Conservation (phyloP, 371 early-diverging fungal genomes). For the Smittium culicis region DNA sequence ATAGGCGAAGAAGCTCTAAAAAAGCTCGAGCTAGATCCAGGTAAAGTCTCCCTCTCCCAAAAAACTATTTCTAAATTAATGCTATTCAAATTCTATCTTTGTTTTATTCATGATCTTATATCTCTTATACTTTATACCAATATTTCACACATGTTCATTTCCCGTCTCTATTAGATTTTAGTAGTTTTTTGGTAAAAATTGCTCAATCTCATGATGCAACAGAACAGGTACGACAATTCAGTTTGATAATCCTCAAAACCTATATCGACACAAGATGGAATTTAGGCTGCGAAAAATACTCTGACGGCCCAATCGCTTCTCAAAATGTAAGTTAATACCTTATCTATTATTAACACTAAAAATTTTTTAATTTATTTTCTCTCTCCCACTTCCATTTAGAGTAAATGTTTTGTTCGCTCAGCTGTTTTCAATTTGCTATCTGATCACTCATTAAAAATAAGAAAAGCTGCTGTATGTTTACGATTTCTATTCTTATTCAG, state of each 20-base stretch:
- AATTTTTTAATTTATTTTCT: too few species aligned
- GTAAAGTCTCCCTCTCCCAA: too few species aligned
- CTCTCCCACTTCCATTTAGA: too few species aligned
- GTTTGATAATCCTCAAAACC: slow-evolving; percentile 61
- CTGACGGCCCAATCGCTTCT: slow-evolving; percentile 17
- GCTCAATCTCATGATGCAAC: slow-evolving; percentile 47
- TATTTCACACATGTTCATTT: background rate
- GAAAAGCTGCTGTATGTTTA: slow-evolving; percentile 17
- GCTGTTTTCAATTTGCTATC: slow-evolving; percentile 19
- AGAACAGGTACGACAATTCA: slow-evolving; percentile 60
- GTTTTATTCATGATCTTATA: too few species aligned
- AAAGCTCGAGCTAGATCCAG: slow-evolving; percentile 38
- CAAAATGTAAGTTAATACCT: background rate
- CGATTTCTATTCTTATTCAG: too few species aligned
- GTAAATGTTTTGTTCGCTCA: slow-evolving; percentile 19
- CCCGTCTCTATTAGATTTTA: slow-evolving; percentile 32
- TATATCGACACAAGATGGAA: slow-evolving; percentile 73
- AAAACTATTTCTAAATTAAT: too few species aligned
- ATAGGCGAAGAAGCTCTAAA: slow-evolving; percentile 54
- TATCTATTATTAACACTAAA: too few species aligned
- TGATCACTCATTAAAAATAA: slow-evolving; percentile 19
- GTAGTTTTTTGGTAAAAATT: slow-evolving; percentile 49
- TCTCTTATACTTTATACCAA: too few species aligned
- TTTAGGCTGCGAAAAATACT: slow-evolving; percentile 25
- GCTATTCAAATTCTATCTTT: too few species aligned